phyloP scores from a whole-genome alignment of 768 basidiomycete genomes.

The Suillus hirtellus region DNA sequence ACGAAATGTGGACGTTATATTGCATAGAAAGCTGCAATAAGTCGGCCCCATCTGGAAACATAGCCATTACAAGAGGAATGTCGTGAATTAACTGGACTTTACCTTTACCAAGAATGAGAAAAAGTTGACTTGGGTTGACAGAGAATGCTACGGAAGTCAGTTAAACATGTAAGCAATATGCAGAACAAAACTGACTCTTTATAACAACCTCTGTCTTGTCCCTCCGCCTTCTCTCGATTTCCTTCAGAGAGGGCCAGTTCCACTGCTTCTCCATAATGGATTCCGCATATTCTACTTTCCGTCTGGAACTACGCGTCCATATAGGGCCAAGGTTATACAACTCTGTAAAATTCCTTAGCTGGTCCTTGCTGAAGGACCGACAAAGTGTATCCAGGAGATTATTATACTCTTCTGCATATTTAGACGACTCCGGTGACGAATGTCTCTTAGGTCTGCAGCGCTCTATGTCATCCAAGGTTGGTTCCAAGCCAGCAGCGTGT shows the following conservation, averaged over 20 bases:
- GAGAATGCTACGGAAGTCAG: constrained; percentile 45
- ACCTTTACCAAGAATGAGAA: constrained; percentile 76
- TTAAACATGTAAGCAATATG: constrained; percentile 7
- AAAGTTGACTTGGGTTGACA: constrained; percentile 59
- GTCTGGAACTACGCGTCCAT: constrained; percentile 35
- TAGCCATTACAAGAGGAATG: constrained; percentile 12
- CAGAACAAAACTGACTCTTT: constrained; percentile 41
- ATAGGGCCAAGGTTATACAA: constrained; percentile 44
- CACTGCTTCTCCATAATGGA: constrained; percentile 65
- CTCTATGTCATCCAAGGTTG: constrained; percentile 65
- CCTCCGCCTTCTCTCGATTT: constrained; percentile 48
- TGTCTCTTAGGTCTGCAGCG: constrained; percentile 47
- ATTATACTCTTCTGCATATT: constrained; percentile 56
- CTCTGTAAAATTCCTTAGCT: constrained; percentile 55
- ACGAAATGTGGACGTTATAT: constrained; percentile 62
- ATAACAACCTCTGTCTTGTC: constrained; percentile 50
- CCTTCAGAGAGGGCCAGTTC: constrained; percentile 64
- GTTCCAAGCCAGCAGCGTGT: constrained; percentile 42
- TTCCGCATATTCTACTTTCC: constrained; percentile 44
- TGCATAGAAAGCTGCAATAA: constrained; percentile 57
- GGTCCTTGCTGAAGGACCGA: constrained; percentile 62
- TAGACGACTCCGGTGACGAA: constrained; percentile 39
- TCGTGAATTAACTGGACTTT: not conserved
- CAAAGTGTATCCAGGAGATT: constrained; percentile 53
- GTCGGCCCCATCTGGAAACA: constrained; percentile 58